Conservation (phyloP, 2,329 filamentous ascomycete species). For the Colletotrichum coccodes region DNA sequence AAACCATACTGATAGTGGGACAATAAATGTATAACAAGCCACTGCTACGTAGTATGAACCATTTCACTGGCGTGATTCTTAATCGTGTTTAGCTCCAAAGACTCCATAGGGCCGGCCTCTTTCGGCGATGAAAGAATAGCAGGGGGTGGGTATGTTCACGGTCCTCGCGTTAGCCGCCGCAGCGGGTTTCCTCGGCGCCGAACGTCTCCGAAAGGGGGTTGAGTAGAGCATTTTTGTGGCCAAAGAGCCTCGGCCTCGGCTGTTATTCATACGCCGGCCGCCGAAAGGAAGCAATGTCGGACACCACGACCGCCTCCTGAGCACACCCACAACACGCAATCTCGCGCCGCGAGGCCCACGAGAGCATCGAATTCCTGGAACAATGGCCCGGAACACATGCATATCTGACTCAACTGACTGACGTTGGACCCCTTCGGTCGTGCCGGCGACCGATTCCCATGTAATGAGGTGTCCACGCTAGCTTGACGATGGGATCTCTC, state of each 20-base stretch:
- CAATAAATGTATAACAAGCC: neutral
- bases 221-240: neutral
- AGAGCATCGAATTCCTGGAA: neutral
- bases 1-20: neutral
- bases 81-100: neutral
- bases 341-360: neutral
- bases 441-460: neutral
- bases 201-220: neutral
- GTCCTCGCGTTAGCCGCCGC: neutral
- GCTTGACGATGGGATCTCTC: neutral
- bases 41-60: too few relatives aligned
- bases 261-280: neutral
- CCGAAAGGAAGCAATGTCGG: neutral
- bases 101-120: neutral
- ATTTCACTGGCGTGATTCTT: too few relatives aligned
- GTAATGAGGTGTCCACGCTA: neutral
- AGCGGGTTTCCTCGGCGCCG: neutral
- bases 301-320: neutral
- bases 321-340: neutral
- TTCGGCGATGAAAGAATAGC: neutral
- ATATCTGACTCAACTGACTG: neutral
- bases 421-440: neutral
- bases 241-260: neutral
- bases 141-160: neutral
- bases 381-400: neutral